These are phyloP conservation scores for Leptoxyphium fumago DNA, from an alignment of 2,329 filamentous ascomycete species.

Conservation along the genomic window DNA sequence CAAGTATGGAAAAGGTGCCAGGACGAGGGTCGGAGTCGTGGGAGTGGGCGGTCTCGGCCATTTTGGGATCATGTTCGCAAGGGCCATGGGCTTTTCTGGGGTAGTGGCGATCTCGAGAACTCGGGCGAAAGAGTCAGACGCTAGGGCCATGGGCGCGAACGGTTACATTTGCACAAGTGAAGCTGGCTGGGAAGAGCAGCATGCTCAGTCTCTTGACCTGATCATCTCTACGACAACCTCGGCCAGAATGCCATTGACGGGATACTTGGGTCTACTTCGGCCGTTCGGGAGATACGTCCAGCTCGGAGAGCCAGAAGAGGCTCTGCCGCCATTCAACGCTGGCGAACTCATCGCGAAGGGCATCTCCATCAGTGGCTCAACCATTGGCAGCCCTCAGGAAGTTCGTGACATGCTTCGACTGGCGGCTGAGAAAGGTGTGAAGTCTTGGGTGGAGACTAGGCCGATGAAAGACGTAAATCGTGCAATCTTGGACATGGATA, in stretches of 20 bases:
- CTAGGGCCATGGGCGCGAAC: conserved; percentile 45
- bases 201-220: conserved; percentile 37
- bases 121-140: conserved; percentile 42
- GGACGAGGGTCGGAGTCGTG: conserved; percentile 55
- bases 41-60: conserved; percentile 58
- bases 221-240: conserved; percentile 43
- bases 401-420: conserved; percentile 47
- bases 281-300: conserved; percentile 47
- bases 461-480: conserved; percentile 44
- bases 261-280: conserved; percentile 46
- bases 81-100: conserved; percentile 51
- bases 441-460: conserved; percentile 47
- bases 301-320: conserved; percentile 48
- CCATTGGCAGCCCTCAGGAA: conserved; percentile 39
- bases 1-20: conserved; percentile 50
- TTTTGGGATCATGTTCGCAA: conserved; percentile 54
- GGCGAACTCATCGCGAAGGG: conserved; percentile 43
- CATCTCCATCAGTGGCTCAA: conserved; percentile 27
- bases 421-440: conserved; percentile 42
- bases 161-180: conserved; percentile 40
- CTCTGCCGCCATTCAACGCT: conserved; percentile 37
- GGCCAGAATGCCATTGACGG: conserved; percentile 45
- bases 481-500: conserved; percentile 41
- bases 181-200: conserved; percentile 43
- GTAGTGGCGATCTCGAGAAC: conserved; percentile 49